These are phyloP conservation scores for Colletotrichum sp. DNA, from an alignment of 2,329 filamentous ascomycete species.

Conservation along the genomic window DNA sequence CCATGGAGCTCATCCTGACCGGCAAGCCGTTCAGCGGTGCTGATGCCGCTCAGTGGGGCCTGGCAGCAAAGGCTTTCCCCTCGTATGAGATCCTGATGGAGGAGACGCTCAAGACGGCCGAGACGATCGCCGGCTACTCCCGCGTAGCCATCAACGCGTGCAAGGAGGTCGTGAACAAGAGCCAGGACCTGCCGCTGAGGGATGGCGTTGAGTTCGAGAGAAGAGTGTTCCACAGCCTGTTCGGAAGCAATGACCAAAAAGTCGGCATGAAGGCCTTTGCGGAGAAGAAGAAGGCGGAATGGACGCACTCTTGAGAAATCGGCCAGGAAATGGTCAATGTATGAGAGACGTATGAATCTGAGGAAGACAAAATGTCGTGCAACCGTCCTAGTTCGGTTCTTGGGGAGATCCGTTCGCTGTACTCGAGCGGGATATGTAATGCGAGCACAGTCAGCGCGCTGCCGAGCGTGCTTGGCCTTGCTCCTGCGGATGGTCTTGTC, in stretches of 20 bases:
- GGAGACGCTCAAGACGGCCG: conserved; percentile 80
- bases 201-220: conserved; percentile 97
- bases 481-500: not conserved
- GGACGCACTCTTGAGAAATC: conserved; percentile 72
- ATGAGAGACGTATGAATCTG: conserved; percentile 1
- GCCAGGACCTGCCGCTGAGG: conserved; percentile 83
- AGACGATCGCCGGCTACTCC: conserved; percentile 86
- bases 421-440: not conserved
- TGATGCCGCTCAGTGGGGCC: conserved; percentile 88
- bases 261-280: conserved; percentile 96
- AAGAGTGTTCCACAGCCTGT: conserved; percentile 88
- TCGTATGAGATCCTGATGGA: conserved; percentile 83
- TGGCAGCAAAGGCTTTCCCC: conserved; percentile 82
- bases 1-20: conserved; percentile 91
- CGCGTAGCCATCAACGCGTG: conserved; percentile 85
- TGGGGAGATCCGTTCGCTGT: not conserved
- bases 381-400: not conserved
- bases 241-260: conserved; percentile 96
- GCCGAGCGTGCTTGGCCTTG: not conserved
- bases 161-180: conserved; percentile 99
- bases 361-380: conserved; percentile 4
- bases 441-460: conserved; percentile 10
- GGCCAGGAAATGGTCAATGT: not conserved
- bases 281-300: conserved; percentile 91
- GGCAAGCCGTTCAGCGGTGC: conserved; percentile 82